These are phyloP conservation scores for Calonectria pseudoturangicola DNA, from an alignment of 2,329 filamentous ascomycete species.

Conservation along the genomic window DNA sequence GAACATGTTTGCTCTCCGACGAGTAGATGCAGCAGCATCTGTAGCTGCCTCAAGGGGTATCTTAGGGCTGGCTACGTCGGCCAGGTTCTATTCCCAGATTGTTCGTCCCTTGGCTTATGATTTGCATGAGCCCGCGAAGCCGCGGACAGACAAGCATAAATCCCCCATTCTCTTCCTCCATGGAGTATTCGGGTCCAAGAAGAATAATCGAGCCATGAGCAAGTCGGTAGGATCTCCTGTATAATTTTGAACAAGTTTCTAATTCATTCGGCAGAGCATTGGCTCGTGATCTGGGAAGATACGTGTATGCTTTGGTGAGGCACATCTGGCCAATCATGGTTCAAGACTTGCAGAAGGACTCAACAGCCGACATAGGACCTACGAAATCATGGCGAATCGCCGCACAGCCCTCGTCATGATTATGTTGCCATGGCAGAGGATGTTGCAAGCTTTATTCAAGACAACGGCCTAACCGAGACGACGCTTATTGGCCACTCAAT, in stretches of 20 bases:
- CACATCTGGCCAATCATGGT: conserved; percentile 31
- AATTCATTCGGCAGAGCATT: conserved; percentile 75
- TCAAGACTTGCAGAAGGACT: conserved; percentile 37
- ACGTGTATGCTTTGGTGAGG: conserved; percentile 87
- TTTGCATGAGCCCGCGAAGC: conserved; percentile 75
- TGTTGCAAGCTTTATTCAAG: conserved; percentile 84
- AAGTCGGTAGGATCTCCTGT: conserved; percentile 76
- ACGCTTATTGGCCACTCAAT: conserved; percentile 96
- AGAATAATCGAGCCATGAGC: conserved; percentile 95
- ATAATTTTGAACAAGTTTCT: background rate
- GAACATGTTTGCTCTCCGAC: conserved; percentile 48
- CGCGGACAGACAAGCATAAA: conserved; percentile 61
- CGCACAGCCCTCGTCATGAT: conserved; percentile 84
- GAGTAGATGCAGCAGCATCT: conserved; percentile 38
- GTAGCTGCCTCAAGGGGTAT: conserved; percentile 22
- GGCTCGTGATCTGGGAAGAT: conserved; percentile 85
- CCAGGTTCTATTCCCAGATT: conserved; percentile 48
- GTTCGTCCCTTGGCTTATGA: conserved; percentile 75
- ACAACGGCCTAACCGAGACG: conserved; percentile 80
- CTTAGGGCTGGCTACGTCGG: conserved; percentile 3
- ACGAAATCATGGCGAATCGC: conserved; percentile 94
- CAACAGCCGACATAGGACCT: conserved; percentile 77
- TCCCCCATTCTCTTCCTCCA: conserved; percentile 91
- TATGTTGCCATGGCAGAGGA: conserved; percentile 90
- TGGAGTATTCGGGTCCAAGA: conserved; percentile 95